Conservation (phyloP, 306 rosid species). For the Potentilla sterilis region DNA sequence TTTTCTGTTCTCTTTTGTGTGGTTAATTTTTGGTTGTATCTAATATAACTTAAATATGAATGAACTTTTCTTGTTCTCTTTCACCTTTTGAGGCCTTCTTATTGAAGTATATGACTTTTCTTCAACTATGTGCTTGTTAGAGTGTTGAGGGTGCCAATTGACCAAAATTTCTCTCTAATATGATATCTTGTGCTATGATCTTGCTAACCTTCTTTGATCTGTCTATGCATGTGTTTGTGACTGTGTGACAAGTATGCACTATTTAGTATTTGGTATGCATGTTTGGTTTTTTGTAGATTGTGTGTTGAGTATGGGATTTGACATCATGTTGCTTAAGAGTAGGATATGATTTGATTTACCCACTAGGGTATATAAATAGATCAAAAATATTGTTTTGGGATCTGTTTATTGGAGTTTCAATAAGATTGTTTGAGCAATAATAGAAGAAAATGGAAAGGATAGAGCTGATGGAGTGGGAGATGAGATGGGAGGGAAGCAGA, state of each 20-base stretch:
- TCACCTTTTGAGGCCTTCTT: background rate
- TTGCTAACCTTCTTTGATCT: slow-evolving; percentile 1
- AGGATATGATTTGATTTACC: slow-evolving; percentile 1
- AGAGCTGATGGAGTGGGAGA: slow-evolving; percentile 18
- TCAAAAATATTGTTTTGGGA: background rate
- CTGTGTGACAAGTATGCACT: slow-evolving; percentile 4
- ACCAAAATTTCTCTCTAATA: background rate
- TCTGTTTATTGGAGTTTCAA: background rate
- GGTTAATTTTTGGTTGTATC: slow-evolving; percentile 25
- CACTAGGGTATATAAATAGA: background rate
- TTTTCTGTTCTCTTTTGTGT: slow-evolving; percentile 21
- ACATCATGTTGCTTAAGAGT: slow-evolving; percentile 20
- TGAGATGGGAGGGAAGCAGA: slow-evolving; percentile 23
- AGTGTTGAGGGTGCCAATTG: background rate
- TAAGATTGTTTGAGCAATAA: background rate
- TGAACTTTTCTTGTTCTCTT: slow-evolving; percentile 15
- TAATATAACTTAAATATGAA: slow-evolving; percentile 9
- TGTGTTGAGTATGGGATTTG: slow-evolving; percentile 25
- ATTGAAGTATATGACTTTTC: background rate
- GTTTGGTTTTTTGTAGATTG: slow-evolving; percentile 13
- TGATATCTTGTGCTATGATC: background rate
- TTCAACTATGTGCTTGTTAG: background rate
- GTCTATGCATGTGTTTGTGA: slow-evolving; percentile 5
- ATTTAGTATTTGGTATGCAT: background rate
- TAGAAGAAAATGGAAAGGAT: background rate